A percentile compares a stretch with the other conserved stretches of the same genome.
Evolutionary conservation across 169 alveolate genomes (phyloP).

Genomic region (Neospora caninum): DNA sequence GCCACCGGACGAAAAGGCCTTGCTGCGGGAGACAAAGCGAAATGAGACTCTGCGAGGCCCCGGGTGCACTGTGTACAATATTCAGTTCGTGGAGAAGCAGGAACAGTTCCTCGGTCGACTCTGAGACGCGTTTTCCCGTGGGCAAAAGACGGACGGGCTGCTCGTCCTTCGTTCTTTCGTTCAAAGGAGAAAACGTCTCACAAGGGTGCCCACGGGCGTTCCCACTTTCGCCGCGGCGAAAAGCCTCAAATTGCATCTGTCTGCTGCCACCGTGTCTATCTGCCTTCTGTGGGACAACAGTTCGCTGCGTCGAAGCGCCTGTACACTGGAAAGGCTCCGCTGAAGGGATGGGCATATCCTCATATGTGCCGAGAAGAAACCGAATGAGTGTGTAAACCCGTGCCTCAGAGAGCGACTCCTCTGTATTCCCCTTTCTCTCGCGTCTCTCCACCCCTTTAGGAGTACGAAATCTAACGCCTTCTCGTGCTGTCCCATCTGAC

Average conservation of each 20-base stretch:
- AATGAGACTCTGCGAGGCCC: not conserved
- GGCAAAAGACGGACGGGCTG: not conserved
- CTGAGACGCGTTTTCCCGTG: not conserved
- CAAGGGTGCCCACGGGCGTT: not conserved
- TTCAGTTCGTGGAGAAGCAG: constrained; percentile 9
- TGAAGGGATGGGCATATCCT: not conserved
- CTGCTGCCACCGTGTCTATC: no score
- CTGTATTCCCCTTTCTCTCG: not conserved
- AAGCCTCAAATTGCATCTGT: no score
- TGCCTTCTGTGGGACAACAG: no score
- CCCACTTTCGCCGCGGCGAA: no score
- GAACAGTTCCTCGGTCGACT: not conserved
- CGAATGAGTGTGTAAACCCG: not conserved
- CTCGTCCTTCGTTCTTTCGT: not conserved
- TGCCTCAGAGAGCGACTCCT: not conserved
- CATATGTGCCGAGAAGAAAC: not conserved
- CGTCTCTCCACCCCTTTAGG: no score
- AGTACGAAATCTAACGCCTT: no score
- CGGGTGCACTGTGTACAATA: not conserved
- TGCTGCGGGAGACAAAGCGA: constrained; percentile 33
- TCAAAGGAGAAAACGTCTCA: not conserved
- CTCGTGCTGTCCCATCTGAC: no score
- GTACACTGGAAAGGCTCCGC: not conserved
- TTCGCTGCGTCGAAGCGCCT: no score
- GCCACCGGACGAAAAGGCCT: constrained; percentile 33